Base-by-base conservation (phyloP, 305 asterid genomes). In the Fraxinus ornus region DNA sequence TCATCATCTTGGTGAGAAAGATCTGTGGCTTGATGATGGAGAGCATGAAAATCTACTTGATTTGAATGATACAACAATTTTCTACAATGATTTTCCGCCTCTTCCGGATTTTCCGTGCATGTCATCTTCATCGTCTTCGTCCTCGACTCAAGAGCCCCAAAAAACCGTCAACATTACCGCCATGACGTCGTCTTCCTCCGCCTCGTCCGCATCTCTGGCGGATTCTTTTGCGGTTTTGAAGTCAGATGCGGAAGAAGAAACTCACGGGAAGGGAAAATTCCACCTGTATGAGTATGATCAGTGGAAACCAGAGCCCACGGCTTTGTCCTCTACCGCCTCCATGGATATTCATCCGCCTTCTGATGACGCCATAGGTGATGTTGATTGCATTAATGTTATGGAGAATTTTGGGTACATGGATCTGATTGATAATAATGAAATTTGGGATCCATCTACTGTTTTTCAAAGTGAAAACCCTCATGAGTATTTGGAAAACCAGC, bases 91-190 rank as follows among this genome's bases (percentile, higher is more conserved):
- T 85, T 93, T 79, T 95, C 96, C 3, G 93, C 97, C 52, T 90
- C 91, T 74, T 92, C 98, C 97, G 8, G 98, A 94, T 36, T 95
- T 94, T 62, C 94, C 95, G 76, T 94, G 98, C 98, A 94, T 94
- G 98, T 93, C 99, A 0, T 94, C 99, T 0, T 93, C 98, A 1
- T 95, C 99, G 0, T 94, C 98, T 0, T 90, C 96, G 4, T 94
- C 97, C 0, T 89, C 97, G 5, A 62, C 89, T 6, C 90, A 88
- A 17, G 86, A 83, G 2, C 73, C 81, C n/a, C 10, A 87, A 1
- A 83, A 81, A 79, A 84, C 88, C 0, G 35, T 60, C 70, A 8
- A 13, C 33, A 26, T 24, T 17, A 66, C 85, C 3, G 68, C 89
- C 8, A 22, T 86, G 0, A 75, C 95, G 7, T 77, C 90, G 1